Evolutionary conservation across 1,284 basidiomycete genomes (phyloP).

Genomic region (Serendipita sp.): DNA sequence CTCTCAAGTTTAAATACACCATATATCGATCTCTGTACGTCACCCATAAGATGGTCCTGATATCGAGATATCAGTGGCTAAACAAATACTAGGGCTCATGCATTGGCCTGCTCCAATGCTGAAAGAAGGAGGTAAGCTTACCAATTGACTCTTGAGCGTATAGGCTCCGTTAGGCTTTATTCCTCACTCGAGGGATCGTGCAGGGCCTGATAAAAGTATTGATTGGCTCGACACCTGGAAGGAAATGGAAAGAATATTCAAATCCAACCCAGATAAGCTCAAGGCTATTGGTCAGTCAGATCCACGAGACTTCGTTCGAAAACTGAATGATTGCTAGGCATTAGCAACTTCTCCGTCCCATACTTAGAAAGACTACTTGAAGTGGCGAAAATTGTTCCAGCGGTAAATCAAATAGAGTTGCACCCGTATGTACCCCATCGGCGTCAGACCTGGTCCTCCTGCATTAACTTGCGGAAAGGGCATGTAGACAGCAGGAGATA

Average conservation of each 20-base stretch:
- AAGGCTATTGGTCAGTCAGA: constrained; percentile 48
- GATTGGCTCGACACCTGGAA: constrained; percentile 37
- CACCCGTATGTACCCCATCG: constrained; percentile 7
- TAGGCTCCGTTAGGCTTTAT: not conserved
- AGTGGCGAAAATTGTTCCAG: constrained; percentile 52
- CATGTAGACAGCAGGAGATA: constrained; percentile 48
- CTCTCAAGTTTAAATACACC: constrained; percentile 53
- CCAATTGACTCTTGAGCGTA: not conserved
- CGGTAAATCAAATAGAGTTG: constrained; percentile 56
- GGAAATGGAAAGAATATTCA: constrained; percentile 49
- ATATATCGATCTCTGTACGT: constrained; percentile 55
- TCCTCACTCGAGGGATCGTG: not conserved
- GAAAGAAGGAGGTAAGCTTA: constrained; percentile 18
- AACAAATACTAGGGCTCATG: constrained; percentile 45
- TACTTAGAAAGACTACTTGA: constrained; percentile 46
- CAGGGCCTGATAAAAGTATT: constrained; percentile 13
- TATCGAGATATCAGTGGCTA: not conserved
- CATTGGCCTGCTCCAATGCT: constrained; percentile 64
- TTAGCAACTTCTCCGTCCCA: constrained; percentile 55
- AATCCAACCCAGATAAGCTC: constrained; percentile 38
- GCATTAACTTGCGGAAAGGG: constrained; percentile 22
- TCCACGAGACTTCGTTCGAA: not conserved
- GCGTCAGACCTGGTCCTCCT: not conserved
- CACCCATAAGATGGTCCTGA: not conserved
- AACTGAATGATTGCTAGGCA: constrained; percentile 25